Base-by-base conservation (phyloP, 83 land plant species). In the Thuja plicata region DNA sequence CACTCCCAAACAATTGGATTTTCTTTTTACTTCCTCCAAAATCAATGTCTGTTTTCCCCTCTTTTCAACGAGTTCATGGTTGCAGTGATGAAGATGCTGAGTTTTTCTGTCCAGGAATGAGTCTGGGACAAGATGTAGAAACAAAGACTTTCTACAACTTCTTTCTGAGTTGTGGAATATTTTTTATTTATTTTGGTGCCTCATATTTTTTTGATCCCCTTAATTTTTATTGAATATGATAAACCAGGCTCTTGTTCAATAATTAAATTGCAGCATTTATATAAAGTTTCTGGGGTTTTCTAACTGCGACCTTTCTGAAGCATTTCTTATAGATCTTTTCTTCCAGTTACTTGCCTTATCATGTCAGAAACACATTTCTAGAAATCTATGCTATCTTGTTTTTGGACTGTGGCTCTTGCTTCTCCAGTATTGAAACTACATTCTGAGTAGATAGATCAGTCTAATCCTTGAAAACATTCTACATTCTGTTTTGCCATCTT, bases 21-120 rank as follows among this genome's bases (percentile, higher is more conserved):
- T 95, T 94, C 60, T 92, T 91, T 30, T 88, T 93, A 86, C 88
- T 89, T 89, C 92, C 88, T 78, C 88, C 70, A 88, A 91, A 94
- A 81, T 90, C 34, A 93, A 89, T 60, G 89, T 92, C 95, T 95
- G 92, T 88, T 92, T 92, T 54, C 91, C 91, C 92, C 94, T 94
- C 87, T 95, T 95, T 77, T 93, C 94, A 87, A 90, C 7, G 97
- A 48, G 97, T 94, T 93, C 92, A 92, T 55, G 92, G 71, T 48
- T 83, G 88, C n/a, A 86, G 43, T 21, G 73, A 60, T 38, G 73
- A 60, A 60, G 71, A 86, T 41, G 85, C 70, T 7, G 24, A 89
- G 27, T 5, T 54, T 11, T 62, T 50, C 1, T 24, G 21, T 52
- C 34, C 57, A 55, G 87, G 90, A 21, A 81, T 54, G 57, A 19